Conservation (phyloP, 805 yeast genomes). For the Ogataea chonburiensis region DNA sequence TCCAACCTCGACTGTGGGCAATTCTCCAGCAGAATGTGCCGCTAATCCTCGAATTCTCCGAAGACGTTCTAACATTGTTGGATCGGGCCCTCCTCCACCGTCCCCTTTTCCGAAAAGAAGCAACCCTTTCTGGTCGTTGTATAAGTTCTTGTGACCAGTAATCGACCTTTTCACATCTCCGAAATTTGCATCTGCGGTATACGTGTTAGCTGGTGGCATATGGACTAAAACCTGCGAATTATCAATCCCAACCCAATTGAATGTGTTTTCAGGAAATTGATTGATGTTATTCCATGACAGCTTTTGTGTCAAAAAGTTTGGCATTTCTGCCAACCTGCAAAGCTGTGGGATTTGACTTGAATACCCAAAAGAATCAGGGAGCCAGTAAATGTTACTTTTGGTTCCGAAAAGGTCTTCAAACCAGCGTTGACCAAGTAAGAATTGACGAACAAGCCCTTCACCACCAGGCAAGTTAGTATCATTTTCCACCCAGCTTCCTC, state of each 20-base stretch:
- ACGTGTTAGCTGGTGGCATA: constrained; percentile 97
- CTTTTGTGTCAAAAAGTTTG: constrained; percentile 86
- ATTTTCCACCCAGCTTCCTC: constrained; percentile 98
- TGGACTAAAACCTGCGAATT: constrained; percentile 92
- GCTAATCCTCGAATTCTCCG: constrained; percentile 88
- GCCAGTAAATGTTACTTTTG: constrained; percentile 80
- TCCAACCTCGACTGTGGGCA: constrained; percentile 83
- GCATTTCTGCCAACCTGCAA: constrained; percentile 82
- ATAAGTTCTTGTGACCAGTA: constrained; percentile 77
- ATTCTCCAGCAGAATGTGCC: constrained; percentile 66
- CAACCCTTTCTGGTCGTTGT: constrained; percentile 77
- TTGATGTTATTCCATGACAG: constrained; percentile 96
- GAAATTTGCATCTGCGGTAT: constrained; percentile 89
- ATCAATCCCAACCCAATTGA: constrained; percentile 94
- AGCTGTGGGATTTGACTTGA: constrained; percentile 93
- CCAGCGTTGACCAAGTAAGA: constrained; percentile 85
- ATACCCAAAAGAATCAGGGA: constrained; percentile 97
- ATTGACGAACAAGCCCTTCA: constrained; percentile 86
- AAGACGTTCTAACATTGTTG: constrained; percentile 88
- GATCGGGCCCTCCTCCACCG: constrained; percentile 98
- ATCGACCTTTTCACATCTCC: constrained; percentile 87
- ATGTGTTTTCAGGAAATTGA: constrained; percentile 82
- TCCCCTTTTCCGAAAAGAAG: constrained; percentile 92
- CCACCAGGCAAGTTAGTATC: constrained; percentile 97
- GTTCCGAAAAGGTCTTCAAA: constrained; percentile 76